Evolutionary conservation across 352 stramenopile genomes (phyloP), one percentile per base, ranked within the genome.

Genomic region (Globisporangium solare): DNA sequence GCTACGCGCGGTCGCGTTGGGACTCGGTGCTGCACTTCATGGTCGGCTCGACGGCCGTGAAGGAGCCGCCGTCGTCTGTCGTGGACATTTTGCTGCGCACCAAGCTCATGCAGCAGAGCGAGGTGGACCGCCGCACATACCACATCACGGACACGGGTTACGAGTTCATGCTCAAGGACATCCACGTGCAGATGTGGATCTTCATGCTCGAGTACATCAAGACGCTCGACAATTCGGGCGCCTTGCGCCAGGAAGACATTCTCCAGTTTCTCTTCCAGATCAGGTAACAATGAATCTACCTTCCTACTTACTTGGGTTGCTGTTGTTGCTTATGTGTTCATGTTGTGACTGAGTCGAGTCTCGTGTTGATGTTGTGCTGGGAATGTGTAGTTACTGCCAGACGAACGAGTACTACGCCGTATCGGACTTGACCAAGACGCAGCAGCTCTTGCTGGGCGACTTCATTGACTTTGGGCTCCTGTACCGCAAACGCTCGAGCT

Each of bases 161-260:
- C 70, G 85, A 96, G 70, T 96, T 96, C 61, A 94, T 96, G 88
- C 73, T 96, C 54, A 94, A 95, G 62, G 86, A 96, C 45, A 92
- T 95, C 47, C 88, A 96, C 75, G 76, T 94, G 56, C 88, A 96
- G 60, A 93, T 92, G 72, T 96, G 87, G 87, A 94, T 94, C 61
- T 94, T 96, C 53, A 89, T 96, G 71, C 66, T 94, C 43, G 83
- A 94, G 66, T 94, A 94, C 59, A 96, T 96, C 56, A 83, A 83
- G 40, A 91, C 83, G 51, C 74, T 93, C 31, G 80, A 93, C 63
- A 72, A 76, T 58, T 84, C 71, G 22, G 84, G 73, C 42, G 82
- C 80, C 32, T 49, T 94, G 17, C 80, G 79, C 39, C 74, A 92
- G 49, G 84, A 96, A 56, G 86, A 96, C 59, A 91, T 96, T 54